Evolutionary conservation across 371 early-diverging fungal species (phyloP).

Genomic region (Chytridium lagenaria): DNA sequence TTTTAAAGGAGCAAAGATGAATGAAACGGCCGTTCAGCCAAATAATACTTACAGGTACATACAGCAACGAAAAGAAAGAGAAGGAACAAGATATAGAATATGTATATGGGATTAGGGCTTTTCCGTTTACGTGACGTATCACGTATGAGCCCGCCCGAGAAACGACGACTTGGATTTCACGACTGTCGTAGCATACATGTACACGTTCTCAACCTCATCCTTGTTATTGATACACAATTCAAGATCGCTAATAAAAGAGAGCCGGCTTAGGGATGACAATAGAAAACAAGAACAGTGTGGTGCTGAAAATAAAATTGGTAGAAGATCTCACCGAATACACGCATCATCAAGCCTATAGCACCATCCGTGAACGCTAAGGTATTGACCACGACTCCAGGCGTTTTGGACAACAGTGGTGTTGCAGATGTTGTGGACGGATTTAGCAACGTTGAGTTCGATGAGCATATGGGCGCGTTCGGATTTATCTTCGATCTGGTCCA

Average conservation of each 20-base stretch:
- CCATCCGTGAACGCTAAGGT: conserved; percentile 83
- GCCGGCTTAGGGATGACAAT: neutral
- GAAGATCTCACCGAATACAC: neutral
- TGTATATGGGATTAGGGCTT: too few relatives aligned
- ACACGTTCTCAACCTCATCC: conserved; percentile 26
- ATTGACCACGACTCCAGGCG: conserved; percentile 81
- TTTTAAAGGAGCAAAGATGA: too few relatives aligned
- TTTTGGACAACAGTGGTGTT: conserved; percentile 79
- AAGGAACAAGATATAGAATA: too few relatives aligned
- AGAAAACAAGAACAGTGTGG: too few relatives aligned
- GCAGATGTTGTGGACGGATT: conserved; percentile 75
- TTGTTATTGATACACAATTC: conserved; percentile 28
- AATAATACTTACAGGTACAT: too few relatives aligned
- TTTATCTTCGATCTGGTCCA: conserved; percentile 44
- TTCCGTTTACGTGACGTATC: too few relatives aligned
- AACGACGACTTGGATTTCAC: neutral
- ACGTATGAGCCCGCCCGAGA: too few relatives aligned
- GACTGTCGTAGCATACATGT: conserved; percentile 21
- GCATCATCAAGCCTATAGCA: conserved; percentile 63
- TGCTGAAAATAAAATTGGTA: too few relatives aligned
- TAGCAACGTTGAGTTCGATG: conserved; percentile 72
- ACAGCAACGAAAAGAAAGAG: too few relatives aligned
- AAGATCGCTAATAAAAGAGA: conserved; percentile 17
- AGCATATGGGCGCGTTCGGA: conserved; percentile 40
- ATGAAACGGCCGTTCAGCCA: too few relatives aligned